phyloP scores from a whole-genome alignment of 1,284 basidiomycete species.

The Leccinum griseonigrum region DNA sequence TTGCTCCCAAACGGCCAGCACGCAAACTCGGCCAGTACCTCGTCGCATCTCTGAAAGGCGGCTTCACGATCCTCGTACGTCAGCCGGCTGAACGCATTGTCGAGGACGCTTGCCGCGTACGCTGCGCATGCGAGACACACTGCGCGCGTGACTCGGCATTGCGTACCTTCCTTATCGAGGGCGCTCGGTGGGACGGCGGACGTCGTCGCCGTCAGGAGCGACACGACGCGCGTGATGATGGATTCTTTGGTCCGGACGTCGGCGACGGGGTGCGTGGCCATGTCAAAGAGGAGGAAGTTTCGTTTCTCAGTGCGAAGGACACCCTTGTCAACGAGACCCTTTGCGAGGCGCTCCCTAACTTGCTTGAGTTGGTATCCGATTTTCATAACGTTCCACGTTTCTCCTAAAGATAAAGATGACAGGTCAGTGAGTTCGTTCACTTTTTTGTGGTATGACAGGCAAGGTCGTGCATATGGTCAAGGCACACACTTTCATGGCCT shows the following conservation, averaged over 20 bases:
- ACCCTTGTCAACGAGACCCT: conserved; percentile 96
- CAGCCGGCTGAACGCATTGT: conserved; percentile 85
- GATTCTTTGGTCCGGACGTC: conserved; percentile 88
- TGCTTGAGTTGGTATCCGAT: conserved; percentile 98
- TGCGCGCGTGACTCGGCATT: conserved; percentile 77
- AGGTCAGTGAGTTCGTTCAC: background rate
- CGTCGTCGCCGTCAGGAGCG: conserved; percentile 81
- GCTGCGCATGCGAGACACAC: conserved; percentile 85
- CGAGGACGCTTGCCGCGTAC: conserved; percentile 92
- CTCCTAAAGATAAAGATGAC: conserved; percentile 61
- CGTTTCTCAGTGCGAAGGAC: conserved; percentile 96
- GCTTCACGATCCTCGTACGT: conserved; percentile 90
- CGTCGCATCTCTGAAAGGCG: conserved; percentile 88
- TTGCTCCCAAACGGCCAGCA: conserved; percentile 82
- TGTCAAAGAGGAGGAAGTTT: conserved; percentile 97
- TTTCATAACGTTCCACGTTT: conserved; percentile 99
- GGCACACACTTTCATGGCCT: background rate
- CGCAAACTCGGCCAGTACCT: conserved; percentile 86
- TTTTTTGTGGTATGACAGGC: background rate
- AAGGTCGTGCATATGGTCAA: background rate
- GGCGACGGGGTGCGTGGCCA: conserved; percentile 95
- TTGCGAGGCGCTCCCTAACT: conserved; percentile 94
- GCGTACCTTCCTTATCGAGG: conserved; percentile 73
- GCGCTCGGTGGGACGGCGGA: conserved; percentile 66
- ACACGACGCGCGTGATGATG: conserved; percentile 72